A percentile compares a stretch with the other conserved stretches of the same genome.
These are phyloP conservation scores for Penicillium sp. DNA, from an alignment of 2,329 filamentous ascomycete species.

Conservation along the genomic window DNA sequence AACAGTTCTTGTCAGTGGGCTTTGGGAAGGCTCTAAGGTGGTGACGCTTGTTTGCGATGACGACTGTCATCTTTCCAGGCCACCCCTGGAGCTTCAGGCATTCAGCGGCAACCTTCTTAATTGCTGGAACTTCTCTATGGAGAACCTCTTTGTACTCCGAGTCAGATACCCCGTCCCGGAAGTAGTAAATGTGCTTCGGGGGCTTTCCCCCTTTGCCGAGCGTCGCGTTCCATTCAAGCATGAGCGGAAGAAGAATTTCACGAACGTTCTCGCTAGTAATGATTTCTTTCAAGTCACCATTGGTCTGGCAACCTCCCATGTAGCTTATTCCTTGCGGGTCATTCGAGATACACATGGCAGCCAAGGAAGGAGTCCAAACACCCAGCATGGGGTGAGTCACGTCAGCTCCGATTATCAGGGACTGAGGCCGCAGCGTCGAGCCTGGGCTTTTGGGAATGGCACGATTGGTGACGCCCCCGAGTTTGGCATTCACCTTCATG, in stretches of 20 bases:
- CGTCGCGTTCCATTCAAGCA: slow-evolving; percentile 66
- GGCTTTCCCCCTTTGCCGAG: slow-evolving; percentile 53
- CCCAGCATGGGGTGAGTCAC: slow-evolving; percentile 83
- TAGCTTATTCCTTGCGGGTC: slow-evolving; percentile 76
- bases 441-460: slow-evolving; percentile 49
- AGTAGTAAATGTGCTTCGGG: slow-evolving; percentile 57
- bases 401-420: slow-evolving; percentile 88
- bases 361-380: slow-evolving; percentile 71
- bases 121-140: slow-evolving; percentile 67
- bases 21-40: slow-evolving; percentile 91
- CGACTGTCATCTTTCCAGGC: slow-evolving; percentile 75
- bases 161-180: slow-evolving; percentile 90
- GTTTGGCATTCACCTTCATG: slow-evolving; percentile 97
- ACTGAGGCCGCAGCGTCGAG: slow-evolving; percentile 49
- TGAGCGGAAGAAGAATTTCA: slow-evolving; percentile 66
- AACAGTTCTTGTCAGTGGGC: slow-evolving; percentile 49
- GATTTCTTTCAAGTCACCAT: slow-evolving; percentile 81
- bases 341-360: slow-evolving; percentile 82
- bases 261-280: slow-evolving; percentile 70
- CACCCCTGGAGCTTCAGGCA: slow-evolving; percentile 23
- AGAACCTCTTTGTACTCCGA: slow-evolving; percentile 83
- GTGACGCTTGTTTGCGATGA: slow-evolving; percentile 91
- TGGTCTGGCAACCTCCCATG: slow-evolving; percentile 77
- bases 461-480: slow-evolving; percentile 77
- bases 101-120: slow-evolving; percentile 14